Conservation (phyloP, 2,329 filamentous ascomycete species). For the Verticillium alfalfae region DNA sequence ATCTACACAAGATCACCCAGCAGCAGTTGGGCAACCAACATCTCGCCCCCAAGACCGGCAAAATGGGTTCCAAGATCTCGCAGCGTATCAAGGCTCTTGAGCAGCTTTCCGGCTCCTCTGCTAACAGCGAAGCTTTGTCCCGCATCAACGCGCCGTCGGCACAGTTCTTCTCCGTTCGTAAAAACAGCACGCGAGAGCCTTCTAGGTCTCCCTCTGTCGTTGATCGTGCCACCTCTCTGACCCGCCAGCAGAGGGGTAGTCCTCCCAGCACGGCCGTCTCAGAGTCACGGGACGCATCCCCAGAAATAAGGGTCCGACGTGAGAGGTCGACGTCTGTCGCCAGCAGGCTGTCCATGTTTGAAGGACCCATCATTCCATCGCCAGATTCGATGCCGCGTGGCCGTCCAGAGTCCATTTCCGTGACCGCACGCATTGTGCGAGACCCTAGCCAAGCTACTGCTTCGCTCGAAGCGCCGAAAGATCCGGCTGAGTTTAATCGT, state of each 20-base stretch:
- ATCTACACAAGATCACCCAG: slow-evolving; percentile 47
- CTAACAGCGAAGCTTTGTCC: slow-evolving; percentile 19
- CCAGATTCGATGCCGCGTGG: slow-evolving; percentile 33
- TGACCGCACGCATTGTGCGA: slow-evolving; percentile 78
- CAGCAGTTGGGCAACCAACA: slow-evolving; percentile 34
- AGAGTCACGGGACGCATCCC: slow-evolving; percentile 39
- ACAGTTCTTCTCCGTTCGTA: slow-evolving; percentile 56
- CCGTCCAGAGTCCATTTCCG: slow-evolving; percentile 73
- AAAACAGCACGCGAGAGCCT: slow-evolving; percentile 29
- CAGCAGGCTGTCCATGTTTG: slow-evolving; percentile 51
- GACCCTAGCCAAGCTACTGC: slow-evolving; percentile 45
- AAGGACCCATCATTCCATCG: slow-evolving; percentile 19
- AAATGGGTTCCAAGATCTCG: slow-evolving; percentile 85
- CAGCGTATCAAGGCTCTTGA: slow-evolving; percentile 92
- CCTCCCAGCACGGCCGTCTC: slow-evolving; percentile 28
- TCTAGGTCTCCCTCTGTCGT: slow-evolving; percentile 39
- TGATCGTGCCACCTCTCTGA: slow-evolving; percentile 36
- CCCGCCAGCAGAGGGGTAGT: slow-evolving; percentile 14
- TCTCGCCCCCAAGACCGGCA: slow-evolving; percentile 65
- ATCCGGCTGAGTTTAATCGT: slow-evolving; percentile 37
- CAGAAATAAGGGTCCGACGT: slow-evolving; percentile 33
- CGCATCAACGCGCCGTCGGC: slow-evolving; percentile 32
- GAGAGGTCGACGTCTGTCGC: slow-evolving; percentile 50
- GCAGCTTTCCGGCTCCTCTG: slow-evolving; percentile 55
- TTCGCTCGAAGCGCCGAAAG: slow-evolving; percentile 32